Percentiles rank a stretch among this genome's conserved stretches.
Evolutionary conservation across 768 basidiomycete genomes (phyloP).

Genomic region (Suillus weaverae): DNA sequence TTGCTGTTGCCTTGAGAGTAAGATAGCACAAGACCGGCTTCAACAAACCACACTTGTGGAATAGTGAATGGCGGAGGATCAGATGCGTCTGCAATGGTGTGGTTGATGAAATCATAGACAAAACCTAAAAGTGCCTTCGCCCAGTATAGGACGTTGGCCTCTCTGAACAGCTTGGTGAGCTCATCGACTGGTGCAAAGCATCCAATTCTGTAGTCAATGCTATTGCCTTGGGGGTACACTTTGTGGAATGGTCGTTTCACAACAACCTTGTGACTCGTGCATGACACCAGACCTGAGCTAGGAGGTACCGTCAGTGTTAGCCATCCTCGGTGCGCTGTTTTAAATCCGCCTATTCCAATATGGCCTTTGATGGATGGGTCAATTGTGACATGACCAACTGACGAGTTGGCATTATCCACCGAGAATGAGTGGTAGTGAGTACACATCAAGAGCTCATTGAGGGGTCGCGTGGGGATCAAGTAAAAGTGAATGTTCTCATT

Average conservation of each 20-base stretch:
- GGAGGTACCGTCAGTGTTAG: not conserved
- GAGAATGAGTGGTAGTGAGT: not conserved
- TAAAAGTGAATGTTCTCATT: not conserved
- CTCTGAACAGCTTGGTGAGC: not conserved
- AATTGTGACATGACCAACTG: not conserved
- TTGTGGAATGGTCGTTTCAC: not conserved
- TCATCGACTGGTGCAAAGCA: too few species aligned
- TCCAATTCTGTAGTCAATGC: too few species aligned
- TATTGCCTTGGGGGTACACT: too few species aligned
- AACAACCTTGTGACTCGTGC: not conserved
- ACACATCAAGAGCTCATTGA: not conserved
- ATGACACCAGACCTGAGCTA: not conserved
- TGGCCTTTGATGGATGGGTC: too few species aligned
- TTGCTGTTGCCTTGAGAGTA: too few species aligned
- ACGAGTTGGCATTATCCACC: not conserved
- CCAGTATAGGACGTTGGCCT: slow-evolving; percentile 17
- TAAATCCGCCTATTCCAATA: too few species aligned
- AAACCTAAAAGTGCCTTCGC: slow-evolving; percentile 9
- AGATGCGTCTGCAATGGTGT: not conserved
- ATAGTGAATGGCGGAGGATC: slow-evolving; percentile 9
- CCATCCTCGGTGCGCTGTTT: too few species aligned
- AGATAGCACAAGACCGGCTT: slow-evolving; percentile 8
- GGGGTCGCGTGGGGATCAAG: too few species aligned
- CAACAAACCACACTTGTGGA: slow-evolving; percentile 9
- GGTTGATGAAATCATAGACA: slow-evolving; percentile 10